Base-by-base conservation (phyloP, 257 asterid genomes). In the Dorcoceras hygrometricum region DNA sequence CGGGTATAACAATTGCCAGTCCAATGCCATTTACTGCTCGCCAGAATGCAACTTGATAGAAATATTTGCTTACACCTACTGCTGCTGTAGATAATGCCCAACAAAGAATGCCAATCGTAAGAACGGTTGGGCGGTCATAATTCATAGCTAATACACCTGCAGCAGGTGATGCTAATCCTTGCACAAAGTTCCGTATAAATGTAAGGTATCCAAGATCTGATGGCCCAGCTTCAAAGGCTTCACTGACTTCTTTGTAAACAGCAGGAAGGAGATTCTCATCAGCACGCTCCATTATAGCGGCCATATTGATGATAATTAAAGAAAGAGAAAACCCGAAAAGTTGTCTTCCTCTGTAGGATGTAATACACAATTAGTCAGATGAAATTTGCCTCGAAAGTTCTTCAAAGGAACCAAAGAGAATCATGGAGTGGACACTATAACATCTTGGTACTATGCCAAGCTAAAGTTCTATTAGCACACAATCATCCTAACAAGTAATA, bases 221-320 rank as follows among this genome's bases (percentile, higher is more conserved):
- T 25, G 99, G 99, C 60, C 97, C 97, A 0, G 95, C 99, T 23
- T 82, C 48, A 76, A 93, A 90, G 5, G 96, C 88, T 81, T 88
- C 97, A 68, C 99, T 93, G 81, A 93, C 97, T 90, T 93, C 99
- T 78, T 93, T 93, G 80, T 93, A 93, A 54, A 93, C 99, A 53
- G 99, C 84, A 20, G 99, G 97, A 79, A 93, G 97, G 78, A 93
- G 96, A 81, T 90, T 93, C 79, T 93, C 99, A 34, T 90, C 99
- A n/a, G 99, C 97, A 0, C 99, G 95, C 83, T 93, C 99, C 99
- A 93, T 93, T 66, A 93, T 90, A 29, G 99, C 84, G 58, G 99
- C 99, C 97, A 93, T 74, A 82, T 93, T 93, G 81, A 93, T 93
- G 74, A 93, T 83, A 61, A 93, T 78, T 63, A 93, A 66, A 25